These are phyloP conservation scores for Fusarium sp. DNA, from an alignment of 2,329 filamentous ascomycete genomes.

Conservation along the genomic window DNA sequence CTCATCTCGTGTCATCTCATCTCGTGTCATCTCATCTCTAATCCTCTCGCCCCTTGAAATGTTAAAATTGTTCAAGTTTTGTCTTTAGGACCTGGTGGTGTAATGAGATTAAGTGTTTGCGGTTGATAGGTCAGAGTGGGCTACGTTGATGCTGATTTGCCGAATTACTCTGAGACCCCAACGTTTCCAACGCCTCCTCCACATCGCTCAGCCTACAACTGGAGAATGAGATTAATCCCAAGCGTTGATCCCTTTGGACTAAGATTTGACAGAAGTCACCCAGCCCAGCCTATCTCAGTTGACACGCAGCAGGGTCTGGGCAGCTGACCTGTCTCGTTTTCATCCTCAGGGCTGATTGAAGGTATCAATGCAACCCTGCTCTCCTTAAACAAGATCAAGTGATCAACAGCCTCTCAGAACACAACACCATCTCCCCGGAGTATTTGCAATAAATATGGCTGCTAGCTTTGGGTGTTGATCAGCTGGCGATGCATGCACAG, in stretches of 20 bases:
- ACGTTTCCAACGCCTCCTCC: slow-evolving; percentile 45
- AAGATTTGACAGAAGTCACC: slow-evolving; percentile 24
- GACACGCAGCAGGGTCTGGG: slow-evolving; percentile 32
- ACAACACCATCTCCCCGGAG: slow-evolving; percentile 10
- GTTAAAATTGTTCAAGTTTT: background rate
- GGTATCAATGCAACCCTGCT: slow-evolving; percentile 16
- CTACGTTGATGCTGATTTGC: slow-evolving; percentile 32
- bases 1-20: slow-evolving; percentile 5
- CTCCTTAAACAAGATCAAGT: slow-evolving; percentile 19
- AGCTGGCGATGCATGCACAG: slow-evolving; percentile 32
- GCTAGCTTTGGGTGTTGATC: slow-evolving; percentile 28
- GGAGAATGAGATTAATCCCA: slow-evolving; percentile 30
- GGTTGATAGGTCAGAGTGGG: background rate
- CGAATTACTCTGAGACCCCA: slow-evolving; percentile 34
- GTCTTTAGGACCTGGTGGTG: background rate
- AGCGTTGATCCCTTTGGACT: slow-evolving; percentile 4
- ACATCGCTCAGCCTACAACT: slow-evolving; percentile 38
- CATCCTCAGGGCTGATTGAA: slow-evolving; percentile 27
- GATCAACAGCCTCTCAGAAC: slow-evolving; percentile 3
- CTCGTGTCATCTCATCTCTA: slow-evolving; percentile 8
- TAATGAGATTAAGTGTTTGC: background rate
- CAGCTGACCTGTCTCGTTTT: slow-evolving; percentile 37
- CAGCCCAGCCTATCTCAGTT: slow-evolving; percentile 7
- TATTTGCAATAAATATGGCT: slow-evolving; percentile 3
- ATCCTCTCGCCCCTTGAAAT: background rate